Percentiles rank a stretch among this genome's conserved stretches.
Conservation (phyloP, 2,329 filamentous ascomycete genomes). For the Elsinoe fawcettii region DNA sequence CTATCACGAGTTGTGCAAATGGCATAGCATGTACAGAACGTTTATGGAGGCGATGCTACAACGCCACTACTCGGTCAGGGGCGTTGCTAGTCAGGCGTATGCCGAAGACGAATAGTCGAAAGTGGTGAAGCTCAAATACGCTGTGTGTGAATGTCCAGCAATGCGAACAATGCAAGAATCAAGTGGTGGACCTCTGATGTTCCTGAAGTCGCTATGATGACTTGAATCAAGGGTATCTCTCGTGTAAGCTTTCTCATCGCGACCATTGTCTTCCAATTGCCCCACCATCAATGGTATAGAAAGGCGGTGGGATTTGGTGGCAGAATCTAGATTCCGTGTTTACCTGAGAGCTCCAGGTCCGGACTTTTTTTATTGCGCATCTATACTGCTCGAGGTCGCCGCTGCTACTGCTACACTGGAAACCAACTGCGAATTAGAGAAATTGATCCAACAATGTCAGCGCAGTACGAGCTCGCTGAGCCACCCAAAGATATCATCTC, state of each 20-base stretch:
- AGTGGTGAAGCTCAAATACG: too few relatives aligned
- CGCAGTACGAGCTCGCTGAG: slow-evolving; percentile 58
- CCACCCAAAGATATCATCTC: slow-evolving; percentile 84
- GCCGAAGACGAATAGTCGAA: too few relatives aligned
- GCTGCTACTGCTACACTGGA: neutral
- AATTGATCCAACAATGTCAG: neutral
- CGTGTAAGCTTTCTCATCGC: neutral
- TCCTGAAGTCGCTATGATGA: too few relatives aligned
- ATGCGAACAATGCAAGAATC: too few relatives aligned
- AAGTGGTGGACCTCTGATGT: too few relatives aligned
- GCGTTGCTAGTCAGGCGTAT: too few relatives aligned
- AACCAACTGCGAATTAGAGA: neutral
- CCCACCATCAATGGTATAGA: slow-evolving; percentile 7
- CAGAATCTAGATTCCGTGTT: neutral
- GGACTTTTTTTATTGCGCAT: neutral
- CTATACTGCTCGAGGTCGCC: too few relatives aligned
- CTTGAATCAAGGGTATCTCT: too few relatives aligned
- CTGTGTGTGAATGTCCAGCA: too few relatives aligned
- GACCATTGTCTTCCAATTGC: neutral
- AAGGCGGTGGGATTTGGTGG: slow-evolving; percentile 8
- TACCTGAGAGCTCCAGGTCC: neutral
- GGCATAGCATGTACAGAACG: slow-evolving; percentile 17
- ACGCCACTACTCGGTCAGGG: neutral
- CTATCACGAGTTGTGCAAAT: slow-evolving; percentile 33
- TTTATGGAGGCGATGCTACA: neutral